Conservation (phyloP, 1,284 basidiomycete species). For the Austropuccinia psidii region DNA sequence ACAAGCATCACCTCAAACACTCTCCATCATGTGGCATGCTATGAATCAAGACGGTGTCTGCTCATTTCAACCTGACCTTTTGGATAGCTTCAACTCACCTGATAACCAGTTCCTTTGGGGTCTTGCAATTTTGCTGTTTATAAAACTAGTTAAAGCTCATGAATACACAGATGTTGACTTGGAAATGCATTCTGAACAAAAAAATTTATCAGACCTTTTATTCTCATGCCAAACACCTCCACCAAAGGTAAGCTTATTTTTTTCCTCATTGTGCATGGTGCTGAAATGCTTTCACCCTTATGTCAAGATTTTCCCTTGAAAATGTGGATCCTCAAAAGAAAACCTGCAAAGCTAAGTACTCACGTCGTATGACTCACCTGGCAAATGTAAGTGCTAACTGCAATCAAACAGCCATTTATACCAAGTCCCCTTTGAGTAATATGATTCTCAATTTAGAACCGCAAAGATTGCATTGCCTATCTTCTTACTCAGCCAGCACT, state of each 20-base stretch:
- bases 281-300: neutral
- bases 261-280: too few relatives aligned
- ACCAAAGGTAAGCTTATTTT: neutral
- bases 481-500: neutral
- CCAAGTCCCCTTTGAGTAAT: neutral
- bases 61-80: constrained; percentile 21
- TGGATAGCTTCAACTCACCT: neutral
- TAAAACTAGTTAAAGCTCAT: neutral
- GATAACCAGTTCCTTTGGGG: constrained; percentile 17
- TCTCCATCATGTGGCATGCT: constrained; percentile 17
- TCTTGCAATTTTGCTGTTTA: neutral
- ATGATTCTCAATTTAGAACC: neutral
- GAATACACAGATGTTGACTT: constrained; percentile 14
- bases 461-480: neutral
- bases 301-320: neutral
- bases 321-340: neutral
- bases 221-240: constrained; percentile 11
- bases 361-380: neutral
- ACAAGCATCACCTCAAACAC: neutral
- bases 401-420: neutral
- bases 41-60: neutral
- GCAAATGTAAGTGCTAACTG: neutral
- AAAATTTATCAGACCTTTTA: neutral
- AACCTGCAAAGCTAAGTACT: neutral
- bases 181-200: neutral